Conservation (phyloP, 768 basidiomycete genomes). For the Panaeolus cyanescens region DNA sequence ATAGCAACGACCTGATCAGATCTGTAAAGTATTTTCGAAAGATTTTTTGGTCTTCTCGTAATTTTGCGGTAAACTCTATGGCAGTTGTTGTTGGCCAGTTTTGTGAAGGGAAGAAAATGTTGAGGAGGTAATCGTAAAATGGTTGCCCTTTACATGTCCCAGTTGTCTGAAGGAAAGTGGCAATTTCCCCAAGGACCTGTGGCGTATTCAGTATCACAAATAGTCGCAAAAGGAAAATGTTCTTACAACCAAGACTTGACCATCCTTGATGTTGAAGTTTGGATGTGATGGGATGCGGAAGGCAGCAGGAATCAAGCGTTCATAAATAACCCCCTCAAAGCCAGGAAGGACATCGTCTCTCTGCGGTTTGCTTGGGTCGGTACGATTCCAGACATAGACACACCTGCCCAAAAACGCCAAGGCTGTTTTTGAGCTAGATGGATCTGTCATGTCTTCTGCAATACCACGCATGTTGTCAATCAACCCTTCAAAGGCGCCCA, state of each 20-base stretch:
- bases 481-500: conserved; percentile 69
- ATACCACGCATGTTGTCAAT: conserved; percentile 74
- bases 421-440: conserved; percentile 75
- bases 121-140: conserved; percentile 77
- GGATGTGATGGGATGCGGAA: conserved; percentile 81
- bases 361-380: conserved; percentile 27
- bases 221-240: neutral
- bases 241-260: conserved; percentile 80
- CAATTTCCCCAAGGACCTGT: conserved; percentile 89
- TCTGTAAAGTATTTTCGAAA: conserved; percentile 90
- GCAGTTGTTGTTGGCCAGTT: conserved; percentile 82
- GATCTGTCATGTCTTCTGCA: conserved; percentile 77
- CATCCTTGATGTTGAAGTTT: conserved; percentile 87
- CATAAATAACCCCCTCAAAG: conserved; percentile 91
- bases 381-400: conserved; percentile 69
- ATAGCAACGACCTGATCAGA: conserved; percentile 69
- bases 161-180: conserved; percentile 78
- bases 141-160: conserved; percentile 79
- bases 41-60: conserved; percentile 70
- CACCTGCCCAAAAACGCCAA: conserved; percentile 76
- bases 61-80: conserved; percentile 73
- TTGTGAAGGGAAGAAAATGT: conserved; percentile 84
- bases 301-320: conserved; percentile 76
- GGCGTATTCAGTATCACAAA: neutral
- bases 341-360: conserved; percentile 65